Evolutionary conservation across 106 monocot species (phyloP).

Genomic region (Dendrobium catenatum): DNA sequence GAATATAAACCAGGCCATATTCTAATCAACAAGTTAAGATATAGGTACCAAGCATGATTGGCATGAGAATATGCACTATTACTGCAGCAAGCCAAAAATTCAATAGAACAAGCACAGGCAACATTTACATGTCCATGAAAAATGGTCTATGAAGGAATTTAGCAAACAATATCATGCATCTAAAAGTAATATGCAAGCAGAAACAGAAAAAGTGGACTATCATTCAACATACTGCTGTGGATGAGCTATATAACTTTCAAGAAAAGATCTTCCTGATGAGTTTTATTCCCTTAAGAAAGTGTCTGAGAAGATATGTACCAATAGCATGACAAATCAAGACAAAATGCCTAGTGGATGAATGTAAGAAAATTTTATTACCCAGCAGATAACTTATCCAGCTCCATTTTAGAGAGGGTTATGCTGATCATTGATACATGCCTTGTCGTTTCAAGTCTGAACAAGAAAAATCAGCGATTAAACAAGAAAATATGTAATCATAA

Average conservation of each 20-base stretch:
- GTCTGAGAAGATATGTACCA: not conserved
- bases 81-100: too few relatives aligned
- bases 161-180: too few relatives aligned
- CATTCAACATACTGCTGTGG: not conserved
- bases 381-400: conserved; percentile 40
- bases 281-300: not conserved
- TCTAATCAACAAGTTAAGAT: too few relatives aligned
- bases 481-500: not conserved
- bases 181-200: too few relatives aligned
- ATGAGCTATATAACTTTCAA: not conserved
- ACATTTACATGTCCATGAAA: too few relatives aligned
- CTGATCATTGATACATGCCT: conserved; percentile 66
- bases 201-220: not conserved
- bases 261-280: not conserved
- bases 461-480: conserved; percentile 1
- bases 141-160: too few relatives aligned
- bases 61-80: too few relatives aligned
- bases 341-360: not conserved
- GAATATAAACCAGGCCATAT: too few relatives aligned
- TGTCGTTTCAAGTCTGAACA: conserved; percentile 51
- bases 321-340: not conserved
- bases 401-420: conserved; percentile 47
- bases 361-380: conserved; percentile 32
- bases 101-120: too few relatives aligned
- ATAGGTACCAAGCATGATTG: too few relatives aligned